phyloP scores from a whole-genome alignment of 2,329 filamentous ascomycete species.

The Helminthosporium solani region DNA sequence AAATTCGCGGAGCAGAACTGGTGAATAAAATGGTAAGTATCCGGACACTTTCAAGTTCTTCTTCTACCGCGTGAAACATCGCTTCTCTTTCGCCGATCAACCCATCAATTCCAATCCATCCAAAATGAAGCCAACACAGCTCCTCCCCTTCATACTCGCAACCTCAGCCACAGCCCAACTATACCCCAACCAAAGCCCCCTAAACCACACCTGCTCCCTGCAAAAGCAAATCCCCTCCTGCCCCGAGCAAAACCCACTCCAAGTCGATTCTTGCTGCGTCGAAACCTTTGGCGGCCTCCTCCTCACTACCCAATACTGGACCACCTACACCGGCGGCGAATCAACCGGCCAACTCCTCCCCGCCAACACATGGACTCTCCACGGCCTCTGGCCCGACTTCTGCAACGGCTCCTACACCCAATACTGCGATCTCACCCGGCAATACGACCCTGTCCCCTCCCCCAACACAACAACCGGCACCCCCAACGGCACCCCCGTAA shows the following conservation, averaged over 20 bases:
- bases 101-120: slow-evolving; percentile 1
- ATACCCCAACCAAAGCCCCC: slow-evolving; percentile 49
- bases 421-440: slow-evolving; percentile 65
- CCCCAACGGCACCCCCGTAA: slow-evolving; percentile 54
- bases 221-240: slow-evolving; percentile 38
- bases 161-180: slow-evolving; percentile 39
- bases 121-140: slow-evolving; percentile 23
- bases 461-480: slow-evolving; percentile 65
- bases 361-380: slow-evolving; percentile 58
- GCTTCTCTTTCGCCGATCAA: slow-evolving; percentile 2
- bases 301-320: slow-evolving; percentile 65
- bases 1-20: no score
- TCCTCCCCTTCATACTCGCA: slow-evolving; percentile 14
- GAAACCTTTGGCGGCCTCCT: slow-evolving; percentile 66
- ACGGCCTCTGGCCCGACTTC: slow-evolving; percentile 60
- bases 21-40: slow-evolving; percentile 12
- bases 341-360: slow-evolving; percentile 59
- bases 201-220: slow-evolving; percentile 60
- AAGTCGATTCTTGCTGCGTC: slow-evolving; percentile 62
- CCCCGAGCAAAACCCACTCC: slow-evolving; percentile 28
- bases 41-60: slow-evolving; percentile 9
- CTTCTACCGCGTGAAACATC: slow-evolving; percentile 1
- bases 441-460: slow-evolving; percentile 62
- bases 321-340: slow-evolving; percentile 63
- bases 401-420: slow-evolving; percentile 63